Conservation (phyloP, 768 basidiomycete genomes). For the Macrolepiota fuliginosa region DNA sequence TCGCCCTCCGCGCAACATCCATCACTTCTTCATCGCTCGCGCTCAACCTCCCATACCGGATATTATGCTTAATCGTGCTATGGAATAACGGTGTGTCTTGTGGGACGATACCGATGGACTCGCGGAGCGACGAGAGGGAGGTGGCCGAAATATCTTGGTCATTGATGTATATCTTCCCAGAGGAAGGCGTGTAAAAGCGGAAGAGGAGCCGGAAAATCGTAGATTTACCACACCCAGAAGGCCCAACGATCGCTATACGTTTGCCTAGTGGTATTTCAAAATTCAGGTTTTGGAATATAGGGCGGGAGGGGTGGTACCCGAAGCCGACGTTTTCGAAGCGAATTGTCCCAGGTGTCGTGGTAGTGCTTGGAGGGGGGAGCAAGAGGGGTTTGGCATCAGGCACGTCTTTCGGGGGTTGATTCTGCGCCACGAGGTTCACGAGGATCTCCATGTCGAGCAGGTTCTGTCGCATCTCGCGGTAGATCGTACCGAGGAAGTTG, state of each 20-base stretch:
- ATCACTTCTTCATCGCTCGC: slow-evolving; percentile 90
- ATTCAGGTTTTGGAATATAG: slow-evolving; percentile 84
- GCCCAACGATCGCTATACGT: slow-evolving; percentile 96
- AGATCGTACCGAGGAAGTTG: slow-evolving; percentile 96
- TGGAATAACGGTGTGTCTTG: slow-evolving; percentile 99
- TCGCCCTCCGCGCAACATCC: slow-evolving; percentile 81
- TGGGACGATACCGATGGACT: slow-evolving; percentile 87
- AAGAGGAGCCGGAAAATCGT: slow-evolving; percentile 93
- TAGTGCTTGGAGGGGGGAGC: slow-evolving; percentile 33
- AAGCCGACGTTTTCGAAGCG: slow-evolving; percentile 91
- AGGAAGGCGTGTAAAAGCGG: slow-evolving; percentile 86
- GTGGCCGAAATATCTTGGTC: slow-evolving; percentile 81
- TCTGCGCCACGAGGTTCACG: slow-evolving; percentile 84
- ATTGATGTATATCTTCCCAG: slow-evolving; percentile 83
- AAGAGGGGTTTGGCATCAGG: slow-evolving; percentile 64
- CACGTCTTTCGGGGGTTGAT: slow-evolving; percentile 68
- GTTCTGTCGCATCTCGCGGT: slow-evolving; percentile 95
- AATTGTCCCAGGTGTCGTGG: slow-evolving; percentile 61
- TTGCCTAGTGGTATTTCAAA: slow-evolving; percentile 95
- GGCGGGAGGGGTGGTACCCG: slow-evolving; percentile 87
- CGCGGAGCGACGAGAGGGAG: slow-evolving; percentile 69
- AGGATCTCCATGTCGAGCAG: slow-evolving; percentile 96
- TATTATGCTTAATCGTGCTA: slow-evolving; percentile 91
- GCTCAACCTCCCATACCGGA: slow-evolving; percentile 86
- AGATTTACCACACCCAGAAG: slow-evolving; percentile 96